These are phyloP conservation scores for Astrothelium subdiscretum DNA, from an alignment of 495 filamentous ascomycete species.

Conservation along the genomic window DNA sequence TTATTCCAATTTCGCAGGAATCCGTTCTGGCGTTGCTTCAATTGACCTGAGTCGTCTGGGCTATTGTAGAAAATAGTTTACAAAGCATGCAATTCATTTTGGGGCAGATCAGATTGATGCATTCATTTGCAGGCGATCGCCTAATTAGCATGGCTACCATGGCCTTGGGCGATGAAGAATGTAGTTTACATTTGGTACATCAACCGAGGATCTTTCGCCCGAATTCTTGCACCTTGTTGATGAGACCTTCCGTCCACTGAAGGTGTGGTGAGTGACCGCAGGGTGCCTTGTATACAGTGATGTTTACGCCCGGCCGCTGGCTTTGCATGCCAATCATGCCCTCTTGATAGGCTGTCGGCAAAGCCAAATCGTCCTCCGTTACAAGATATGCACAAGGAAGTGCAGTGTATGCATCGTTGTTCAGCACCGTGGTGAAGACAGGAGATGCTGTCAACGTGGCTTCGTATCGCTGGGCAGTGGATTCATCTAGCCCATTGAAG, in stretches of 20 bases:
- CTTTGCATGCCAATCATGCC: constrained; percentile 21
- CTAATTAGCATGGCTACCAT: too few relatives aligned
- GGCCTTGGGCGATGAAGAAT: too few relatives aligned
- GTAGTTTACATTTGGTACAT: too few relatives aligned
- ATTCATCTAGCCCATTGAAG: constrained; percentile 4
- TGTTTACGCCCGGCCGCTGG: constrained; percentile 1
- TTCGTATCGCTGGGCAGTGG: neutral
- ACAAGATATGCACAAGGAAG: constrained; percentile 30
- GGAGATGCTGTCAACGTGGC: constrained; percentile 26
- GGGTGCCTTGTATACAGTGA: constrained; percentile 22
- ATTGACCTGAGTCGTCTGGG: neutral
- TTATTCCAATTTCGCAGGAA: neutral
- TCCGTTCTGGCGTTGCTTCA: neutral
- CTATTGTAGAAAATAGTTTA: neutral
- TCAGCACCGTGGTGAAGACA: constrained; percentile 17
- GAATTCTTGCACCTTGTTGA: constrained; percentile 18
- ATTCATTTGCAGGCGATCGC: too few relatives aligned
- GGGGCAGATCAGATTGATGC: too few relatives aligned
- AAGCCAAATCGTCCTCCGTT: constrained; percentile 18
- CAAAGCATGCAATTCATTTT: neutral
- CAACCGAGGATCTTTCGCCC: neutral
- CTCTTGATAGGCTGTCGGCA: constrained; percentile 20
- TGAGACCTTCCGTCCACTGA: constrained; percentile 20
- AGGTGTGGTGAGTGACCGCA: constrained; percentile 24
- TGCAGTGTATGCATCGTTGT: constrained; percentile 24